phyloP scores from a whole-genome alignment of 2,329 filamentous ascomycete species.

The Talaromyces marneffei region DNA sequence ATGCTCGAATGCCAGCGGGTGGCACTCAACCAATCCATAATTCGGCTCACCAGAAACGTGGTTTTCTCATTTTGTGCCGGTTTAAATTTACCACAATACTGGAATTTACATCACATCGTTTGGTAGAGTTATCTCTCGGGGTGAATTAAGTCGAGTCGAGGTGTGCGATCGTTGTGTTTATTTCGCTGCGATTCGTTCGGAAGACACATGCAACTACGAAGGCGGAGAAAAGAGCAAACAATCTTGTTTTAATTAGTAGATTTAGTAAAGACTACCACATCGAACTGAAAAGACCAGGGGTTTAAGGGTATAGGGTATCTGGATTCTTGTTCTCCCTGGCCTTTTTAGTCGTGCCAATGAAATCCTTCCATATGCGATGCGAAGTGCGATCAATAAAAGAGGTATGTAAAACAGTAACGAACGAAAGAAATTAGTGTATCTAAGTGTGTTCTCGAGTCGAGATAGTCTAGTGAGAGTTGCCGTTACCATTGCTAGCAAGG shows the following conservation, averaged over 20 bases:
- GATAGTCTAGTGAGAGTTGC: neutral
- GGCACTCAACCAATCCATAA: neutral
- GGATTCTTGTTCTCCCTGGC: neutral
- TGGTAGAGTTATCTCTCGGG: neutral
- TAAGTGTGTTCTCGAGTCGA: neutral
- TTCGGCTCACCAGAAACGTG: neutral
- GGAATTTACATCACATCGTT: neutral
- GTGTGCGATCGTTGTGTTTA: neutral
- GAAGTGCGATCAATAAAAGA: neutral
- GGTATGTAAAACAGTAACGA: neutral
- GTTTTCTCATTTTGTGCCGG: neutral
- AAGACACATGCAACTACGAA: neutral
- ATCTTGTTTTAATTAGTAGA: neutral
- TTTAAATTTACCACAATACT: neutral
- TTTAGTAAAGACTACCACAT: neutral
- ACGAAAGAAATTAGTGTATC: neutral
- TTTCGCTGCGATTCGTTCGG: neutral
- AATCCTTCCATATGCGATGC: neutral
- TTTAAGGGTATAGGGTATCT: neutral
- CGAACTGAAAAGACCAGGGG: neutral
- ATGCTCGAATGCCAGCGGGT: neutral
- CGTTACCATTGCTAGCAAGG: constrained; percentile 3
- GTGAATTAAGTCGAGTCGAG: neutral
- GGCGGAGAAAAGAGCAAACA: neutral
- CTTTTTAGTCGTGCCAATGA: neutral